Base-by-base conservation (phyloP, 345 rosid species). In the Clausena lansium region DNA sequence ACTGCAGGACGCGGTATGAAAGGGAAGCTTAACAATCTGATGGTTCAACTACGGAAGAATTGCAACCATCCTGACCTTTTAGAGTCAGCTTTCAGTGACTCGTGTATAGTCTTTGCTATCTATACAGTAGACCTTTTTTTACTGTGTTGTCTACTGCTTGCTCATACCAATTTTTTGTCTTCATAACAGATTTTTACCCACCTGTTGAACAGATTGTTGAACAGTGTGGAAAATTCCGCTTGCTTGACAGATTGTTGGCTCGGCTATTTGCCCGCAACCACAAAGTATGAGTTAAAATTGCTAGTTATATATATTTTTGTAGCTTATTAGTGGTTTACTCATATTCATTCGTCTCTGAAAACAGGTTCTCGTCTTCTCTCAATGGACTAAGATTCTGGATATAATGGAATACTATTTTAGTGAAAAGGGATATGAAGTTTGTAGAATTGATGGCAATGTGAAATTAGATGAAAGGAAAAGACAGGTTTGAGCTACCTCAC, bases 31-130 rank as follows among this genome's bases (percentile, higher is more conserved):
- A 92, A 87, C 83, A 94, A 94, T 83, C 71, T 94, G 78, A 77
- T 85, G 87, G 0, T 92, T 75, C 99, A 96, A 83, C 98, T 96
- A 28, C 86, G 97, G 71, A 96, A 96, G 87, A 96, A 96, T 71
- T 96, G 98, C 94, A 91, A 92, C 89, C 99, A 96, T 84, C 99
- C 99, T 5, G 98, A 96, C 83, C 95, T 96, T 77, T 82, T 94
- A 41, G 91, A 81, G 80, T 89, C 94, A 6, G 92, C 87, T 47
- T 83, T 88, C 60, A 80, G 82, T 78, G 98, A 92, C 74, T 87
- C 98, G 84, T 85, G 99, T 94, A 90, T 81, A 58, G 73, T 25
- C 41, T 63, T 77, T 60, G 58, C 50, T 47, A 38, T 74, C 41
- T 24, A 17, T 59, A 33, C 41, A 15, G 47, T 75, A 54, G 50